Percentiles rank a stretch among this genome's conserved stretches.
These are phyloP conservation scores for Eragrostis tef DNA, from an alignment of 202 grass and related monocot genomes.

Conservation along the genomic window DNA sequence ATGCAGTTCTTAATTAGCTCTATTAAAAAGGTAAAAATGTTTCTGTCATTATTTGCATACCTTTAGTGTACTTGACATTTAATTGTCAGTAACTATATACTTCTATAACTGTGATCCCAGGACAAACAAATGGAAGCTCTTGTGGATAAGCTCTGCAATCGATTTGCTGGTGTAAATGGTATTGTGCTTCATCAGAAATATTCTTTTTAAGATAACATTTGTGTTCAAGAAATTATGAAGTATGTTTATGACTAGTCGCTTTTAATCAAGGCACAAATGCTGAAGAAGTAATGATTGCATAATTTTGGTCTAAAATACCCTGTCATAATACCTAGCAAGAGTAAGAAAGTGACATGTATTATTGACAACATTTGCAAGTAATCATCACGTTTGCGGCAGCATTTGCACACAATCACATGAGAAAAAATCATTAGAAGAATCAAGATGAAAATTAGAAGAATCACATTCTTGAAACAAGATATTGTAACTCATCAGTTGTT, in stretches of 20 bases:
- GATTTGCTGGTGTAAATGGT: slow-evolving; percentile 90
- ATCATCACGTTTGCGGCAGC: too few relatives aligned
- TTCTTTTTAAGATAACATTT: slow-evolving; percentile 14
- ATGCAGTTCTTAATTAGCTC: slow-evolving; percentile 95
- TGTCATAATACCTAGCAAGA: slow-evolving; percentile 1
- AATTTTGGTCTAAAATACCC: neutral
- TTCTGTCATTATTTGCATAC: slow-evolving; percentile 12
- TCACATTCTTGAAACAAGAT: neutral
- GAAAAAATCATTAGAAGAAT: neutral
- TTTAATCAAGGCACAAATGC: neutral
- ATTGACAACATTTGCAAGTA: neutral
- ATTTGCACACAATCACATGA: neutral
- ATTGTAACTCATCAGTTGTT: slow-evolving; percentile 1
- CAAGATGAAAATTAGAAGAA: neutral
- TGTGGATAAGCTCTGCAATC: slow-evolving; percentile 98
- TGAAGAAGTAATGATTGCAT: neutral
- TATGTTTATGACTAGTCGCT: neutral
- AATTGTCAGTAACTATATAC: slow-evolving; percentile 38
- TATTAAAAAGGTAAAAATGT: slow-evolving; percentile 78
- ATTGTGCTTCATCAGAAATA: slow-evolving; percentile 37
- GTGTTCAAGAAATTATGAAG: slow-evolving; percentile 8
- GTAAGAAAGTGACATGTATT: neutral
- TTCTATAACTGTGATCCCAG: slow-evolving; percentile 50
- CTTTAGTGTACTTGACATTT: slow-evolving; percentile 20
- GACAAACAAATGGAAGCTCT: slow-evolving; percentile 99